Conservation (phyloP, 257 asterid species). For the Solanum boliviense region DNA sequence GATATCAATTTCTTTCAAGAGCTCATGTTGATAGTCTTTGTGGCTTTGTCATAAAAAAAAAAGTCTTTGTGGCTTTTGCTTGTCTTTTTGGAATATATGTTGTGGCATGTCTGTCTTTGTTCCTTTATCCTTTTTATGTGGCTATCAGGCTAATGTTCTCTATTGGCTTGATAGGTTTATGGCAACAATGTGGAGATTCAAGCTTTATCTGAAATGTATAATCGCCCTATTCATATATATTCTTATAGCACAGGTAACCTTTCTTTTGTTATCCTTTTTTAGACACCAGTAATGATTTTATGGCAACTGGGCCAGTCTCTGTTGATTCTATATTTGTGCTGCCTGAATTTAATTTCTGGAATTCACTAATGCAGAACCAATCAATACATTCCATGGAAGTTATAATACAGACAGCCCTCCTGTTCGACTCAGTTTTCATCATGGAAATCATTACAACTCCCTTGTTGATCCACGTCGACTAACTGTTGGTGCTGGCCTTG, state of each 20-base stretch:
- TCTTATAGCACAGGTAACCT: constrained; percentile 83
- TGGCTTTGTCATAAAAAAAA: no score
- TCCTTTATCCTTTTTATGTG: neutral
- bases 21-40: neutral
- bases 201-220: constrained; percentile 90
- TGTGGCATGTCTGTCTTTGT: neutral
- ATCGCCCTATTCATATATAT: constrained; percentile 93
- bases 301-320: neutral
- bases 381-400: constrained; percentile 90
- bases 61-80: neutral
- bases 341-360: neutral
- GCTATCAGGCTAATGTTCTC: neutral
- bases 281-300: constrained; percentile 3
- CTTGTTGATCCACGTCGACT: constrained; percentile 88
- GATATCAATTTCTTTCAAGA: neutral
- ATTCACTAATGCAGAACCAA: constrained; percentile 54
- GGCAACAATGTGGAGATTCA: constrained; percentile 97
- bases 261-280: constrained; percentile 1
- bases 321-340: neutral
- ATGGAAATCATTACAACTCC: constrained; percentile 92
- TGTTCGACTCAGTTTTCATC: constrained; percentile 87
- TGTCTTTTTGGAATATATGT: neutral
- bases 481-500: constrained; percentile 88
- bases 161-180: constrained; percentile 47
- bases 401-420: constrained; percentile 85